A percentile compares a stretch with the other conserved stretches of the same genome.
These are phyloP conservation scores for Ilex asprella DNA, from an alignment of 257 asterid genomes.

Conservation along the genomic window DNA sequence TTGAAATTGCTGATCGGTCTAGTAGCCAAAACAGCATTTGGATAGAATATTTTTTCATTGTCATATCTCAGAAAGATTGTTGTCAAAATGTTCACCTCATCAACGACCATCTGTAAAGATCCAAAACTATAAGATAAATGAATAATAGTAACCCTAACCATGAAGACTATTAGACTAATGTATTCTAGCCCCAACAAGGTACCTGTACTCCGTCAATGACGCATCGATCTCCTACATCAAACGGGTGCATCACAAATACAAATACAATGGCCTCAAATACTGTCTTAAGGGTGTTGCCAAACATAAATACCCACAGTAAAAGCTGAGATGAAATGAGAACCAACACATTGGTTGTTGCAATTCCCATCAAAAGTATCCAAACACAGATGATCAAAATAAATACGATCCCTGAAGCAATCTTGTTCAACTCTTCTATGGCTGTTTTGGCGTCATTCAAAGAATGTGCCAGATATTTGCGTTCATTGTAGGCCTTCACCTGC, in stretches of 20 bases:
- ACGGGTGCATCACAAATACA: slow-evolving; percentile 50
- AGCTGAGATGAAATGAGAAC: slow-evolving; percentile 55
- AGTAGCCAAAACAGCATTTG: slow-evolving; percentile 50
- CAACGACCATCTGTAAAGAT: slow-evolving; percentile 54
- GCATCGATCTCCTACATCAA: slow-evolving; percentile 67
- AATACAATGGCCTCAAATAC: slow-evolving; percentile 51
- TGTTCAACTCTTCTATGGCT: slow-evolving; percentile 59
- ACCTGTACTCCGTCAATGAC: slow-evolving; percentile 58
- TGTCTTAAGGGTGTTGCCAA: slow-evolving; percentile 41
- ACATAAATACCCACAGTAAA: slow-evolving; percentile 42
- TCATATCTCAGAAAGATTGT: slow-evolving; percentile 55
- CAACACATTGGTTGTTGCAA: slow-evolving; percentile 36
- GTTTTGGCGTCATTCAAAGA: slow-evolving; percentile 53
- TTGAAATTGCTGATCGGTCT: slow-evolving; percentile 55
- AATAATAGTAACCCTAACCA: not conserved
- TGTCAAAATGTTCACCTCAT: slow-evolving; percentile 68
- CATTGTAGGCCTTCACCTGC: slow-evolving; percentile 47
- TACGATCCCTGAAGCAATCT: slow-evolving; percentile 35
- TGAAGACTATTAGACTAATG: not conserved
- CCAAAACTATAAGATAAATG: not conserved
- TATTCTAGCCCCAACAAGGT: not conserved
- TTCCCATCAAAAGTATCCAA: slow-evolving; percentile 55
- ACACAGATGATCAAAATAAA: slow-evolving; percentile 34
- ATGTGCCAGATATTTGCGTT: slow-evolving; percentile 50
- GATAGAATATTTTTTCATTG: slow-evolving; percentile 59